Conservation (phyloP, 805 yeast species). For the Barnettozyma vustinii region DNA sequence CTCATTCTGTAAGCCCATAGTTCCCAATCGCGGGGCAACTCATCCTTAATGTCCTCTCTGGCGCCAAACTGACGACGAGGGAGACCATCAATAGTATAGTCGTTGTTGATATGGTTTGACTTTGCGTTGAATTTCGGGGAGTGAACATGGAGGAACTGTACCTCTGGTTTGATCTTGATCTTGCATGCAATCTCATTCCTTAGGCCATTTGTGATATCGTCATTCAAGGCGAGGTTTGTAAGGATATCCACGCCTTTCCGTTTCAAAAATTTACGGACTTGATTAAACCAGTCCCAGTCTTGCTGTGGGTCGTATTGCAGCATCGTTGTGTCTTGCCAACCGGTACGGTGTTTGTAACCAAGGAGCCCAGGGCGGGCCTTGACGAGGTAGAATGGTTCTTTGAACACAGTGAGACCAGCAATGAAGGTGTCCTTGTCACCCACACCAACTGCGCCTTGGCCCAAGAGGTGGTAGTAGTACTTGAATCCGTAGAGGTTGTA, state of each 20-base stretch:
- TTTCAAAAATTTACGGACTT: constrained; percentile 17
- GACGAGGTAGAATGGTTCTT: constrained; percentile 22
- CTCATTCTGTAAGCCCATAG: constrained; percentile 22
- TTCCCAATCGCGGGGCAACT: constrained; percentile 23
- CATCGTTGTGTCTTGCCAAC: constrained; percentile 27
- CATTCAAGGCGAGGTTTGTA: constrained; percentile 20
- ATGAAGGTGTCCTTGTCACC: constrained; percentile 76
- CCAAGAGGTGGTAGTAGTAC: constrained; percentile 60
- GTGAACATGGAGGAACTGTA: constrained; percentile 26
- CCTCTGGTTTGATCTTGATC: constrained; percentile 18
- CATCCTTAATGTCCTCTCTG: constrained; percentile 22
- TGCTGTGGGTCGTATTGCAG: constrained; percentile 25
- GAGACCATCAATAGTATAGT: constrained; percentile 21
- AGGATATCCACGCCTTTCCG: constrained; percentile 20
- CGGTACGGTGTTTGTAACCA: constrained; percentile 21
- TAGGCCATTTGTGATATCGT: constrained; percentile 17
- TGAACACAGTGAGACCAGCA: constrained; percentile 26
- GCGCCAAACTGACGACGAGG: constrained; percentile 25
- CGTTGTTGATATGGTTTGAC: constrained; percentile 16
- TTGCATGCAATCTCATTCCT: constrained; percentile 17
- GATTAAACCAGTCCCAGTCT: constrained; percentile 21
- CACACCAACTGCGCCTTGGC: constrained; percentile 75
- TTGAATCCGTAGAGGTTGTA: constrained; percentile 66
- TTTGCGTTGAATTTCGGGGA: constrained; percentile 26
- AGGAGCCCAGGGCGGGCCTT: constrained; percentile 23